phyloP scores from a whole-genome alignment of 257 asterid species.

The Parsonsia alboflavescens region DNA sequence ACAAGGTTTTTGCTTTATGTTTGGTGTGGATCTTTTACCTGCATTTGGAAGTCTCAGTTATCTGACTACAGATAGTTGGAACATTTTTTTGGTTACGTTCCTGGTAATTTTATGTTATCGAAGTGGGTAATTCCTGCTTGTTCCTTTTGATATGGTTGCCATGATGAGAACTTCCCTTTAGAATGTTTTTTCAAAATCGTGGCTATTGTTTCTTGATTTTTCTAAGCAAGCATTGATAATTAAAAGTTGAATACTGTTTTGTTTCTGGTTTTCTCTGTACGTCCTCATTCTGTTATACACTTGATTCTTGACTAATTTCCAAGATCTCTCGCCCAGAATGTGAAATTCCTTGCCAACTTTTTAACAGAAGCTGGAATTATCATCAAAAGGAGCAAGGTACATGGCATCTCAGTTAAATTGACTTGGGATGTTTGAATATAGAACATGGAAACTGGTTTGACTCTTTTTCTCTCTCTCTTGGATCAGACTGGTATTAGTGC shows the following conservation, averaged over 20 bases:
- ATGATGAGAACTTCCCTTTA: not conserved
- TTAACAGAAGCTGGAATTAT: constrained; percentile 85
- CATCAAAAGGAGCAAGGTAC: constrained; percentile 83
- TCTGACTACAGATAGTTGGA: not conserved
- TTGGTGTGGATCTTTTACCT: not conserved
- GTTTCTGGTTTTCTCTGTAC: not conserved
- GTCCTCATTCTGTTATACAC: not conserved
- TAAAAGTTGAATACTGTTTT: not conserved
- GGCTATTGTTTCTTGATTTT: not conserved
- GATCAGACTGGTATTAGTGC: constrained; percentile 44
- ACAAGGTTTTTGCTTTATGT: not conserved
- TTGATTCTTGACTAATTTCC: constrained; percentile 2
- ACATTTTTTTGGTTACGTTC: not conserved
- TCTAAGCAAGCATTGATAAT: not conserved
- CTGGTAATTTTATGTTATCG: not conserved
- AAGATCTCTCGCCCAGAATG: constrained; percentile 52
- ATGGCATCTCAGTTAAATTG: not conserved
- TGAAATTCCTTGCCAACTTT: constrained; percentile 78
- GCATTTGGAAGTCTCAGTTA: not conserved
- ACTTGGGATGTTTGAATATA: not conserved
- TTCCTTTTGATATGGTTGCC: not conserved
- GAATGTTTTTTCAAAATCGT: not conserved
- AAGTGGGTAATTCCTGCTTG: not conserved
- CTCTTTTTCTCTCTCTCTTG: not conserved
- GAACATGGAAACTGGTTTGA: not conserved